A percentile compares a stretch with the other conserved stretches of the same genome.
Conservation (phyloP, 2,329 filamentous ascomycete genomes). For the Colletotrichum gloeosporioides region DNA sequence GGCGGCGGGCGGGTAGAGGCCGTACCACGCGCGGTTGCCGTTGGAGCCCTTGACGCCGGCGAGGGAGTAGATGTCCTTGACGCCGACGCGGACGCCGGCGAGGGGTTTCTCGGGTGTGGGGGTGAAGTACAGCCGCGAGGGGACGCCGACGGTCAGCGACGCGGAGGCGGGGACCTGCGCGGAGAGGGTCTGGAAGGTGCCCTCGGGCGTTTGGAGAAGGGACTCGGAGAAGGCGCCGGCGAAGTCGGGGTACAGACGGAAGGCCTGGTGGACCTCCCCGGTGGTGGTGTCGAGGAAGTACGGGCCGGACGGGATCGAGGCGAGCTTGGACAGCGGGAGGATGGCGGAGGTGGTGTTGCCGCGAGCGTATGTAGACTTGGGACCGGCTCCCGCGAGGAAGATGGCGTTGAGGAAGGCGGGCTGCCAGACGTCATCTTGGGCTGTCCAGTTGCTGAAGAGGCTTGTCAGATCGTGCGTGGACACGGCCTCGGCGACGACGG, state of each 20-base stretch:
- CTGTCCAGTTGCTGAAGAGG: conserved; percentile 35
- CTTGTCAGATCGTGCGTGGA: conserved; percentile 22
- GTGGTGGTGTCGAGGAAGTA: conserved; percentile 39
- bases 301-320: conserved; percentile 35
- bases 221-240: conserved; percentile 35
- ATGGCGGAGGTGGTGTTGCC: conserved; percentile 22
- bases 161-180: conserved; percentile 33
- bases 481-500: conserved; percentile 32
- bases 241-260: conserved; percentile 40
- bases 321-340: conserved; percentile 21
- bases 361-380: background rate
- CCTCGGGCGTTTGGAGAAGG: conserved; percentile 34
- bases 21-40: conserved; percentile 62
- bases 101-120: conserved; percentile 59
- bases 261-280: conserved; percentile 37
- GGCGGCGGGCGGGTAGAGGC: conserved; percentile 53
- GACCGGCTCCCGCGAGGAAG: conserved; percentile 22
- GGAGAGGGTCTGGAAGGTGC: conserved; percentile 36
- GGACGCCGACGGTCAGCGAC: conserved; percentile 50
- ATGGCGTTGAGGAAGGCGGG: conserved; percentile 27
- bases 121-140: conserved; percentile 64
- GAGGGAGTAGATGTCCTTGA: conserved; percentile 69
- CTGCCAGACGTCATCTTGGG: conserved; percentile 32
- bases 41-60: conserved; percentile 57
- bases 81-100: conserved; percentile 63